phyloP scores from a whole-genome alignment of 2,329 filamentous ascomycete species.

The Colletotrichum simmondsii region DNA sequence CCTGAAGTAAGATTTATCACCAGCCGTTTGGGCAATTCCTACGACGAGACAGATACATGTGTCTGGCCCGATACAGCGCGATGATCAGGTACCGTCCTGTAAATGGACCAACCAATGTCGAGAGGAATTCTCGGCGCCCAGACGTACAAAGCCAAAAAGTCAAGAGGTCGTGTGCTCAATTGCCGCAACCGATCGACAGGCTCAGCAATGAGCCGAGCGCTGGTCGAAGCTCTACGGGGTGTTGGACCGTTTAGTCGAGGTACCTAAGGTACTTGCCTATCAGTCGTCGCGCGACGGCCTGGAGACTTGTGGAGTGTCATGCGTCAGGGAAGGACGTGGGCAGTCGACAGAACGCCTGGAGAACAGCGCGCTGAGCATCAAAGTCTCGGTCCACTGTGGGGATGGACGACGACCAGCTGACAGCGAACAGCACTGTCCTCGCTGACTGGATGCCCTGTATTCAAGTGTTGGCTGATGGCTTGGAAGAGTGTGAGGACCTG shows the following conservation, averaged over 20 bases:
- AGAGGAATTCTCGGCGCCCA: not conserved
- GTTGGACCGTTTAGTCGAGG: not conserved
- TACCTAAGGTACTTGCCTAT: not conserved
- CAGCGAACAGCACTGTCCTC: not conserved
- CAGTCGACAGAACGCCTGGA: slow-evolving; percentile 29
- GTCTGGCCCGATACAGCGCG: not conserved
- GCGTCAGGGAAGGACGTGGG: slow-evolving; percentile 25
- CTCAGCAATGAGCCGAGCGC: not conserved
- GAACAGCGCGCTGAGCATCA: slow-evolving; percentile 2
- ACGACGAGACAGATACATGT: not conserved
- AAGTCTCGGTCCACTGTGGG: slow-evolving; percentile 17
- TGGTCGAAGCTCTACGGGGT: not conserved
- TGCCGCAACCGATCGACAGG: slow-evolving; percentile 13
- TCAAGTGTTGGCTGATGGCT: not conserved
- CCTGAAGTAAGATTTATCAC: not conserved
- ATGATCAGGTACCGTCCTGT: not conserved
- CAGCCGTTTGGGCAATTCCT: not conserved
- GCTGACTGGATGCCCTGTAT: not conserved
- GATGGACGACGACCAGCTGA: not conserved
- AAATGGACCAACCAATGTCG: not conserved
- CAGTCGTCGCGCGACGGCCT: not conserved
- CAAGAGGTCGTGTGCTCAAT: slow-evolving; percentile 26
- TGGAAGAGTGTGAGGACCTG: not conserved
- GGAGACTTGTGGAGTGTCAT: slow-evolving; percentile 9
- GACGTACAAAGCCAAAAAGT: not conserved